Evolutionary conservation across 352 stramenopile species (phyloP).

Genomic region (Phytophthora quininea): DNA sequence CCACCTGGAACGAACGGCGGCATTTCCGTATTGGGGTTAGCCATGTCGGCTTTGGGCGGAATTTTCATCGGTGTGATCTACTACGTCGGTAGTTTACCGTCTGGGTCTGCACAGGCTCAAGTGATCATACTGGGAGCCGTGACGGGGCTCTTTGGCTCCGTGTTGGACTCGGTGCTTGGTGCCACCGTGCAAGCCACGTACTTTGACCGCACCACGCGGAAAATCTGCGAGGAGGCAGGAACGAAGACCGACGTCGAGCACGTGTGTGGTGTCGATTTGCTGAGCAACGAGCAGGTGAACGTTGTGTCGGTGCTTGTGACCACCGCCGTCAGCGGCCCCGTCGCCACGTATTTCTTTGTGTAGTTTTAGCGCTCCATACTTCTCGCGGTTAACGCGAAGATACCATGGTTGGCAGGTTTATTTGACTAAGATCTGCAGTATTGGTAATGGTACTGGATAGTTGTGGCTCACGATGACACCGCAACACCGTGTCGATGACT

Average conservation of each 20-base stretch:
- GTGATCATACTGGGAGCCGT: constrained; percentile 62
- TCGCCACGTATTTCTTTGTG: constrained; percentile 50
- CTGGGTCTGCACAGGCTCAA: constrained; percentile 44
- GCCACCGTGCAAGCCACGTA: constrained; percentile 82
- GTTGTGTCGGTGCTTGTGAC: constrained; percentile 66
- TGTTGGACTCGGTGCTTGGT: constrained; percentile 86
- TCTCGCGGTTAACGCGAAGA: too few relatives aligned
- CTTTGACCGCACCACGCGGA: constrained; percentile 60
- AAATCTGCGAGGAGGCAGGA: constrained; percentile 59
- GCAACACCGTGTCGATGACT: too few relatives aligned
- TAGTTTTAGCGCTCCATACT: too few relatives aligned
- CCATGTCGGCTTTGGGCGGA: constrained; percentile 85
- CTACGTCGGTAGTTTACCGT: constrained; percentile 47
- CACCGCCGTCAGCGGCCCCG: constrained; percentile 48
- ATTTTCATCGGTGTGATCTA: constrained; percentile 87
- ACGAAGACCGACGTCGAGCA: constrained; percentile 17
- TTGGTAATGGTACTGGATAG: too few relatives aligned
- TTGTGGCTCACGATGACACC: too few relatives aligned
- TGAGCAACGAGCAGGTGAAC: constrained; percentile 83
- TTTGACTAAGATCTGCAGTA: too few relatives aligned
- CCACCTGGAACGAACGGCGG: constrained; percentile 94
- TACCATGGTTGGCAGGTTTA: too few relatives aligned
- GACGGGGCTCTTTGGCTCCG: constrained; percentile 72
- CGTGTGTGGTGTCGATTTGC: constrained; percentile 40
- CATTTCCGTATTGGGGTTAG: constrained; percentile 84